Evolutionary conservation across 192 early-diverging fungal genomes (phyloP).

Genomic region (Dispira simplex): DNA sequence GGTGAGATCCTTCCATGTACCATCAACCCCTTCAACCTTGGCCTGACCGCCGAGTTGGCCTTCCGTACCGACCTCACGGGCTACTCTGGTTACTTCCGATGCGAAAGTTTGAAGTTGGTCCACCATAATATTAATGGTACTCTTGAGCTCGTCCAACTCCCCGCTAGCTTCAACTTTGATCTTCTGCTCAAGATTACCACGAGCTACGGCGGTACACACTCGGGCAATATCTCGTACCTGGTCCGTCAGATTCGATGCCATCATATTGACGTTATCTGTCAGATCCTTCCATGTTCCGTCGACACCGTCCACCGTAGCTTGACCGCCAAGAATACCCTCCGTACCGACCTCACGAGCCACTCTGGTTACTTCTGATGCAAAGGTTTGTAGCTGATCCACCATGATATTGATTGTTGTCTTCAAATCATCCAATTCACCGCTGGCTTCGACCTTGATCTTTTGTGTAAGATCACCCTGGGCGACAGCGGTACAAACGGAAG

Average conservation of each 20-base stretch:
- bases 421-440: constrained; percentile 40
- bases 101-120: constrained; percentile 26
- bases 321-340: constrained; percentile 29
- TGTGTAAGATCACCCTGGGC: constrained; percentile 33
- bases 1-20: constrained; percentile 29
- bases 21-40: constrained; percentile 25
- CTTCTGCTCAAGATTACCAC: constrained; percentile 19
- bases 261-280: constrained; percentile 23
- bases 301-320: constrained; percentile 25
- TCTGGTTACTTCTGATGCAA: constrained; percentile 21
- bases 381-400: constrained; percentile 25
- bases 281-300: constrained; percentile 26
- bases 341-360: constrained; percentile 26
- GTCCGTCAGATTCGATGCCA: constrained; percentile 21
- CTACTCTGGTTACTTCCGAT: constrained; percentile 27
- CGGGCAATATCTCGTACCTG: constrained; percentile 22
- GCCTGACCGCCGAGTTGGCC: constrained; percentile 32
- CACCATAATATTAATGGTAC: constrained; percentile 30
- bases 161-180: constrained; percentile 27
- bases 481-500: constrained; percentile 38
- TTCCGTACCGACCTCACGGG: constrained; percentile 30
- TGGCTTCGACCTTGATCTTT: constrained; percentile 34
- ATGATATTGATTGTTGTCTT: constrained; percentile 47
- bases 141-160: constrained; percentile 29
- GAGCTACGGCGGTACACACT: constrained; percentile 22